Conservation (phyloP, 169 alveolate genomes). For the Eimeria mitis region DNA sequence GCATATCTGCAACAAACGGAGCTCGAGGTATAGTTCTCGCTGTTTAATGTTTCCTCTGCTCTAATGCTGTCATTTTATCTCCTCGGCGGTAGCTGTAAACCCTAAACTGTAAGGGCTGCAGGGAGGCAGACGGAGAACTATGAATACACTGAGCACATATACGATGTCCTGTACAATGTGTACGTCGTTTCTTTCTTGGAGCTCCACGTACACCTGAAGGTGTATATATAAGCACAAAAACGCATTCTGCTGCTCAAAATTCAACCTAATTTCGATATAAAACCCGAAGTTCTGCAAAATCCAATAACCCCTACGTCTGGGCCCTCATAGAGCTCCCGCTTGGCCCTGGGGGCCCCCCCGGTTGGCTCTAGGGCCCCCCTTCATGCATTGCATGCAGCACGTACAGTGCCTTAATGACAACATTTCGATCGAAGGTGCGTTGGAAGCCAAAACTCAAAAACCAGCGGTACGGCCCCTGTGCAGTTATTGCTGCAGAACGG, state of each 20-base stretch:
- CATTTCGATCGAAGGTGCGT: not conserved
- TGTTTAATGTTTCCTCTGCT: not conserved
- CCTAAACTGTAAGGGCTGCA: not conserved
- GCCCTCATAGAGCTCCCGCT: not conserved
- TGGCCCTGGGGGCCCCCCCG: not conserved
- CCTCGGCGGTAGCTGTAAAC: not conserved
- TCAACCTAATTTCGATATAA: no score
- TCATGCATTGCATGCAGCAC: not conserved
- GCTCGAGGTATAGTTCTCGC: no score
- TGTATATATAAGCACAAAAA: not conserved
- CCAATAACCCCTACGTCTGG: not conserved
- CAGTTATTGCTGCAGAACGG: no score
- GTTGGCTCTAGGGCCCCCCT: not conserved
- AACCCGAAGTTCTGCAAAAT: not conserved
- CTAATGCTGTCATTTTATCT: no score
- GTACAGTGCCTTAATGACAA: not conserved
- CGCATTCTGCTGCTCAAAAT: not conserved
- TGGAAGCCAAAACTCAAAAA: slow-evolving; percentile 6
- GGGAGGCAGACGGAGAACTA: not conserved
- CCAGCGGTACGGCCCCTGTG: not conserved
- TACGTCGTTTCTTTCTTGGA: no score
- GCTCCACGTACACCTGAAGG: not conserved
- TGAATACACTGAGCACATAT: not conserved
- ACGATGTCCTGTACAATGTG: no score
- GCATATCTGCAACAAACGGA: no score